Conservation (phyloP, 2,329 filamentous ascomycete species). For the Xylariaceae sp. region DNA sequence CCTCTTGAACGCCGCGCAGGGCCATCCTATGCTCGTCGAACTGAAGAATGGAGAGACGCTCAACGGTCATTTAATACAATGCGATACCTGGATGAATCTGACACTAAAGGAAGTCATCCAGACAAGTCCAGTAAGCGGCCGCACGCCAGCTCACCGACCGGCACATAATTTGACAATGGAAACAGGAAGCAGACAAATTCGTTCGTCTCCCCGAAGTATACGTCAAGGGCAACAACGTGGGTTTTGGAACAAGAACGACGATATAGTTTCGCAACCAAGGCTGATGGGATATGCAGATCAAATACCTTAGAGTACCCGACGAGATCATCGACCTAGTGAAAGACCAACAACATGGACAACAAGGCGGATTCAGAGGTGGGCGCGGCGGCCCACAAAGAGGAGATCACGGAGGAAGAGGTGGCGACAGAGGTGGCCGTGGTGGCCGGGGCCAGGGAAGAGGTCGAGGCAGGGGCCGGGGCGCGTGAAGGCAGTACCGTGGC, state of each 20-base stretch:
- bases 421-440: slow-evolving; percentile 58
- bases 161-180: slow-evolving; percentile 24
- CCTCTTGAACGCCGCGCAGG: slow-evolving; percentile 91
- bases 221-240: slow-evolving; percentile 94
- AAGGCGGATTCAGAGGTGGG: slow-evolving; percentile 65
- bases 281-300: slow-evolving; percentile 69
- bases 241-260: slow-evolving; percentile 38
- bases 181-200: slow-evolving; percentile 88
- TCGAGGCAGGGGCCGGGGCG: slow-evolving; percentile 44
- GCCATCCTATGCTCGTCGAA: slow-evolving; percentile 75
- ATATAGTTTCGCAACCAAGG: slow-evolving; percentile 4
- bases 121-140: slow-evolving; percentile 71
- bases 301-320: slow-evolving; percentile 94
- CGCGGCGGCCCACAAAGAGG: slow-evolving; percentile 62
- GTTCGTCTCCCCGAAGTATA: slow-evolving; percentile 91
- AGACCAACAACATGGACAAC: slow-evolving; percentile 82
- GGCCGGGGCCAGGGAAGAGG: slow-evolving; percentile 56
- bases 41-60: slow-evolving; percentile 75
- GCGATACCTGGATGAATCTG: slow-evolving; percentile 99
- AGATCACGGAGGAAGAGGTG: slow-evolving; percentile 59
- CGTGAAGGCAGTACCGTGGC: slow-evolving; percentile 23
- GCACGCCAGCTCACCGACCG: background rate
- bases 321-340: slow-evolving; percentile 94
- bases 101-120: slow-evolving; percentile 97
- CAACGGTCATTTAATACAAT: slow-evolving; percentile 93